Base-by-base conservation (phyloP, 179 eudicot species). In the Beta macrorhiza region DNA sequence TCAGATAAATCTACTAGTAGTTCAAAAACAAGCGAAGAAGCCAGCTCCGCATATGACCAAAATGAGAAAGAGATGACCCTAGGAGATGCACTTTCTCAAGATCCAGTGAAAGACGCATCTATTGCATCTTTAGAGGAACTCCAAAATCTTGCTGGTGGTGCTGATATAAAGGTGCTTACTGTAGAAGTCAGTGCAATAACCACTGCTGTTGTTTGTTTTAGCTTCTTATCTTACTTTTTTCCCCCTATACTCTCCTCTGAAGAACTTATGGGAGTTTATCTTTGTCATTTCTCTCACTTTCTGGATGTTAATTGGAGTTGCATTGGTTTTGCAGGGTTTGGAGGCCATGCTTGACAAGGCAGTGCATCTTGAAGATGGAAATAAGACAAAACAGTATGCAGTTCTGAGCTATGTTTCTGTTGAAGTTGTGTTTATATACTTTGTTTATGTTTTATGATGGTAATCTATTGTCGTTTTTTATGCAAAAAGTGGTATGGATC, bases 341-440 rank as follows among this genome's bases (percentile, higher is more conserved):
- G 98, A 96, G 90, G 99, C 97, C 78, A 96, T 92, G 87, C 92
- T 96, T 69, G 99, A 96, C 89, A 96, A 96, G 91, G 99, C 97
- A 79, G 97, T 94, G 83, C 82, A 90, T 83, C 92, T 91, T 85
- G 98, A 96, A 91, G 93, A 92, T 82, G 97, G 94, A 62, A 89
- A 89, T 83, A 92, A 93, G 85, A 88, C 83, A 79, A 85, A 86
- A 75, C 89, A 92, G 99, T 96, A 88, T 79, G 61, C 84, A 71
- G 44, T 49, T 75, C 69, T 78, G 37, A 56, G 64, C 57, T 69
- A 47, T 61, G 55, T 68, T 67, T 25, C 57, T 32, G 25, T 80
- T 63, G 13, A 52, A 61, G 37, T 79, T 57, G 58, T 19, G 68
- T 64, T 32, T 52, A 53, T 37, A 79, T 78, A 45, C n/a, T 37